Percentiles rank a stretch among this genome's conserved stretches.
phyloP scores from a whole-genome alignment of 257 asterid species.

The Solanum etuberosum region DNA sequence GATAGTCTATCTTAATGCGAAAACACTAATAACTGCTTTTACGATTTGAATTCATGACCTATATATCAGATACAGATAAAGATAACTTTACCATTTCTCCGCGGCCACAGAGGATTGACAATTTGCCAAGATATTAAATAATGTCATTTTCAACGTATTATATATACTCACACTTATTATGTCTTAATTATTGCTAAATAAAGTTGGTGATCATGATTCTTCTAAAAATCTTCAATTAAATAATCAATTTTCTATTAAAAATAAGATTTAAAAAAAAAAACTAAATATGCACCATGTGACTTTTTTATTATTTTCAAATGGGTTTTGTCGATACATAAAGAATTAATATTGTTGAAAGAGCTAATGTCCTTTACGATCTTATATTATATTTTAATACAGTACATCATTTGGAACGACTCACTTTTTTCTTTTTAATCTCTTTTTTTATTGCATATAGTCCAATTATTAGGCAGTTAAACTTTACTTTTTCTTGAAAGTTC shows the following conservation, averaged over 20 bases:
- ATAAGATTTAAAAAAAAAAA: background rate
- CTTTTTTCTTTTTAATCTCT: background rate
- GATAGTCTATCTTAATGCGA: accelerated
- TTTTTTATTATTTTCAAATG: background rate
- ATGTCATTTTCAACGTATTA: background rate
- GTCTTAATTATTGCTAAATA: background rate
- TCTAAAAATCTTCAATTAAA: background rate
- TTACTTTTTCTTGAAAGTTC: background rate
- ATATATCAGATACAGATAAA: too few species aligned
- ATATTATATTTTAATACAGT: background rate
- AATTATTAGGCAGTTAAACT: background rate
- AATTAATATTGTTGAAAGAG: background rate
- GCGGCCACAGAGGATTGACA: background rate
- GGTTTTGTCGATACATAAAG: background rate
- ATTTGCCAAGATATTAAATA: background rate
- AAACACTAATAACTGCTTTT: background rate
- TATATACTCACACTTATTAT: background rate
- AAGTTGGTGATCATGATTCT: background rate
- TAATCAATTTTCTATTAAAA: background rate
- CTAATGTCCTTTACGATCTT: background rate
- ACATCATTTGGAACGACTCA: background rate
- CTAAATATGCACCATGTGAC: background rate
- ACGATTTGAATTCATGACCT: background rate
- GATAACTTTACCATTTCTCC: too few species aligned
- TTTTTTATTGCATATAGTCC: background rate